Conservation (phyloP, 768 basidiomycete species). For the Leucocoprinus birnbaumii region DNA sequence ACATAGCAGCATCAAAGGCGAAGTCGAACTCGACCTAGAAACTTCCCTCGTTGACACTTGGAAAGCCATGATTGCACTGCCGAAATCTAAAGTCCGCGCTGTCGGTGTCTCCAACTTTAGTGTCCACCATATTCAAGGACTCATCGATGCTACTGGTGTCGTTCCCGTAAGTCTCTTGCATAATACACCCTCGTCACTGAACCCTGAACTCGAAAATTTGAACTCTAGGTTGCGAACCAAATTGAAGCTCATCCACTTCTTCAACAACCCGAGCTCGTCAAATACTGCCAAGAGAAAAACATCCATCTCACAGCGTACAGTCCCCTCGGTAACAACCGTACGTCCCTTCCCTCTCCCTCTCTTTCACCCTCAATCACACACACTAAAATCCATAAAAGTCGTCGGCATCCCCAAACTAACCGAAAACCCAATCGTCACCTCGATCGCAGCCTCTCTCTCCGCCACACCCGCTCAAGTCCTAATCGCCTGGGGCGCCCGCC, state of each 20-base stretch:
- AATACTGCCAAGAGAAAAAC: conserved; percentile 63
- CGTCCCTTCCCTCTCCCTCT: conserved; percentile 13
- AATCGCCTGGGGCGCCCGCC: conserved; percentile 73
- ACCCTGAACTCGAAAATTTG: not conserved
- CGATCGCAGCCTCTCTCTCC: conserved; percentile 58
- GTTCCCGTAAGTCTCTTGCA: conserved; percentile 49
- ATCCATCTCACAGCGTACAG: conserved; percentile 68
- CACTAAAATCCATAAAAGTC: conserved; percentile 31
- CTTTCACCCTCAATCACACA: not conserved
- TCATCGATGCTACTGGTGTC: conserved; percentile 68
- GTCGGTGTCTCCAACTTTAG: conserved; percentile 87
- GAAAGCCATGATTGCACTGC: conserved; percentile 74
- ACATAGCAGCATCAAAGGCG: conserved; percentile 40
- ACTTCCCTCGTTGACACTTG: conserved; percentile 76
- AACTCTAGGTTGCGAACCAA: conserved; percentile 62
- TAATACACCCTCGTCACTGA: not conserved
- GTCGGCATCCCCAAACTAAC: conserved; percentile 63
- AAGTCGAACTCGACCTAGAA: conserved; percentile 52
- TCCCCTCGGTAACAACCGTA: conserved; percentile 81
- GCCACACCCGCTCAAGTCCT: conserved; percentile 80
- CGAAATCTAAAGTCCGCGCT: conserved; percentile 67
- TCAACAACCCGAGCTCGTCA: conserved; percentile 70
- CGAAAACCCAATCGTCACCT: conserved; percentile 58
- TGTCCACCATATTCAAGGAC: conserved; percentile 57
- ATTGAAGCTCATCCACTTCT: conserved; percentile 81